These are phyloP conservation scores for Colletotrichum sublineola DNA, from an alignment of 2,329 filamentous ascomycete species.

Conservation along the genomic window DNA sequence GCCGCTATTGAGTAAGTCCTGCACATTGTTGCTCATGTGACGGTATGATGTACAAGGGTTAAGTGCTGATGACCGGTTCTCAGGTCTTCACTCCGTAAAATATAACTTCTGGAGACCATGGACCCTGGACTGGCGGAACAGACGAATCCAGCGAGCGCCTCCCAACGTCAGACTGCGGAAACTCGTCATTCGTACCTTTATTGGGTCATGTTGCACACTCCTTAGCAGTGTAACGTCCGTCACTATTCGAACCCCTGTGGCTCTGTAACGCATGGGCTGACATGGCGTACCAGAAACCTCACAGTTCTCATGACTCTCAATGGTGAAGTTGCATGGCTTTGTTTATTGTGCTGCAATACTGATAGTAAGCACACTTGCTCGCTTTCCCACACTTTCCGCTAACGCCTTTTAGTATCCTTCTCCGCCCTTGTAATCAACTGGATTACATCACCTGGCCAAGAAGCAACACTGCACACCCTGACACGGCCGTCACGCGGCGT, in stretches of 20 bases:
- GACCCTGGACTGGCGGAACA: conserved; percentile 31
- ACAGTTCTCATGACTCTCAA: conserved; percentile 20
- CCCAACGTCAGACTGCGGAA: conserved; percentile 27
- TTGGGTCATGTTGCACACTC: conserved; percentile 32
- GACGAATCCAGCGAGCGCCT: conserved; percentile 25
- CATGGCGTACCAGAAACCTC: neutral
- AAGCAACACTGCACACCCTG: conserved; percentile 27
- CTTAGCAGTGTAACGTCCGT: conserved; percentile 31
- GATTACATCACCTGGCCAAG: conserved; percentile 31
- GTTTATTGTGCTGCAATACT: conserved; percentile 32
- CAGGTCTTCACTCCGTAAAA: conserved; percentile 33
- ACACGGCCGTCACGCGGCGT: conserved; percentile 24
- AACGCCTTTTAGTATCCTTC: conserved; percentile 8
- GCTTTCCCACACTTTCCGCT: neutral
- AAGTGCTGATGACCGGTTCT: neutral
- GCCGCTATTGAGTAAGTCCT: conserved; percentile 21
- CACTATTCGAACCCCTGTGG: fast-evolving
- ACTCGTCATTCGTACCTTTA: conserved; percentile 34
- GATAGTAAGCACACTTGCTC: conserved; percentile 1
- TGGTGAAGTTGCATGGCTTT: conserved; percentile 34
- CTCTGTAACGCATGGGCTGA: neutral
- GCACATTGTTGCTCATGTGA: too few species aligned
- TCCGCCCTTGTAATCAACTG: conserved; percentile 37
- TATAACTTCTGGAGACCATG: conserved; percentile 40
- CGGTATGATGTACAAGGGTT: too few species aligned